A percentile compares a stretch with the other conserved stretches of the same genome.
These are phyloP conservation scores for Murraya koenigii DNA, from an alignment of 345 rosid genomes.

Conservation along the genomic window DNA sequence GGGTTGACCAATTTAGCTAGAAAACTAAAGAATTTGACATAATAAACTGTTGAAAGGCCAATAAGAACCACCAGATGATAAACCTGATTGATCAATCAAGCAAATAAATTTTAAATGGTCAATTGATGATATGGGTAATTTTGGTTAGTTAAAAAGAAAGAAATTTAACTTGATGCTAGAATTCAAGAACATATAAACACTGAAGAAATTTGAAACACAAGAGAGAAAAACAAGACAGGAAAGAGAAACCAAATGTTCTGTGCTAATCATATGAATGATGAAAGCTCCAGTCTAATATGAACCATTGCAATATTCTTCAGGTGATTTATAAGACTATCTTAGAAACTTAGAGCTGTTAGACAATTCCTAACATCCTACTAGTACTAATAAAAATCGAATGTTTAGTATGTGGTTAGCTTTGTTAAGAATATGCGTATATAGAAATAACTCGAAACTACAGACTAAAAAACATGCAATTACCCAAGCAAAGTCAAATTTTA, in stretches of 20 bases:
- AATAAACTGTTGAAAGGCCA: not conserved
- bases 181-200: not conserved
- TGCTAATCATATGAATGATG: not conserved
- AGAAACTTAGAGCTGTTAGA: not conserved
- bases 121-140: not conserved
- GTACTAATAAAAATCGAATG: not conserved
- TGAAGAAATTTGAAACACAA: not conserved
- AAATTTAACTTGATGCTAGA: not conserved
- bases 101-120: not conserved
- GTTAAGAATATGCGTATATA: not conserved
- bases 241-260: not conserved
- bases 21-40: not conserved
- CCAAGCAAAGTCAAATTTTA: not conserved
- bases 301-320: not conserved
- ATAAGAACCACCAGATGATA: not conserved
- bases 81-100: not conserved
- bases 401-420: not conserved
- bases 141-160: not conserved
- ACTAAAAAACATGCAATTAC: not conserved
- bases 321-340: not conserved
- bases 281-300: not conserved
- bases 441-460: not conserved
- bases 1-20: not conserved
- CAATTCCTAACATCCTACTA: not conserved
- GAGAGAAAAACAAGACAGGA: not conserved